Base-by-base conservation (phyloP, 208 protist genomes). In the Leishmania aethiopica region DNA sequence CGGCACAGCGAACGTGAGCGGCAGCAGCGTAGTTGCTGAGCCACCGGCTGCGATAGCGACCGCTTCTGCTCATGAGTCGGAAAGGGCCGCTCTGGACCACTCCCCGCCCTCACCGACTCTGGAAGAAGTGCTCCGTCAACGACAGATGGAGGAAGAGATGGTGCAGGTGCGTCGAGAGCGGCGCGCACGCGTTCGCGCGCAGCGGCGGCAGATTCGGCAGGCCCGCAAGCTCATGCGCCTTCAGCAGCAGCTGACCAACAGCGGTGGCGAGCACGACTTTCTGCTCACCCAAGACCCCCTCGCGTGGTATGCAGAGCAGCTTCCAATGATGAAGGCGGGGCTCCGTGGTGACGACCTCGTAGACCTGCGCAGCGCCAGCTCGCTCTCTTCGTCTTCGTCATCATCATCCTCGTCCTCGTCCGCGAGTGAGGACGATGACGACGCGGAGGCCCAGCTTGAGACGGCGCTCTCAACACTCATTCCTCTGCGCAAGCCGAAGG, bases 401-500 rank as follows among this genome's bases (percentile, higher is more conserved):
- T 67, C 80, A 0, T 37, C 78, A 2, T 78, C 79, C 28, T 84
- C 87, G 6, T 40, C 78, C 28, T 85, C 80, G 0, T 79, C 81
- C 0, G 10, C 51, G 22, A 57, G 47, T 62, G 55, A 72, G 32
- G 67, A 76, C 69, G 79, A 82, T 19, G 57, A 2, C 35, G 81
- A 84, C 13, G 77, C 40, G 2, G 80, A 88, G 22, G 77, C 40
- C 0, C 40, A 37, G 11, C 11, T 83, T 10, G 85, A 80, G 35
- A 40, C 37, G 2, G 6, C 73, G 1, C 81, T 93, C 53, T 62
- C 88, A 51, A 78, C 79, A 15, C 42, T 86, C 3, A 53, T 93
- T 25, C 80, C 85, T 2, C 83, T 95, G 60, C 91, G 91, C 49
- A 88, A 90, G 62, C 95, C 94, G 42, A 98, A 98, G 81, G 83